Conservation (phyloP, 441 rosid species). For the Pelargonium myrrhifolium region DNA sequence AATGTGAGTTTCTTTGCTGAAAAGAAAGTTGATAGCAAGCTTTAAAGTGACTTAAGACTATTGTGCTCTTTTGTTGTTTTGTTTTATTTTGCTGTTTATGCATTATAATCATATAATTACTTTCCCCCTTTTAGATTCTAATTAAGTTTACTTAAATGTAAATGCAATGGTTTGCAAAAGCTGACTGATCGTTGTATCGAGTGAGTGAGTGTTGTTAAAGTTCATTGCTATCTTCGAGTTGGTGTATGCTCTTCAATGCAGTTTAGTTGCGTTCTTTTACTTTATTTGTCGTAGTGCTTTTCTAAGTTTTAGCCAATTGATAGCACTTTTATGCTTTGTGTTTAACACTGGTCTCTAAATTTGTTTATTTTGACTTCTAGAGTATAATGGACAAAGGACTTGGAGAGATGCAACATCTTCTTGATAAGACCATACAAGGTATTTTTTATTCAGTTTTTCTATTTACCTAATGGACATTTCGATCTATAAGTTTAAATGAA, state of each 20-base stretch:
- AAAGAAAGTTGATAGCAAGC: too few relatives aligned
- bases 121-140: too few relatives aligned
- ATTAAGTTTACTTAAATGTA: too few relatives aligned
- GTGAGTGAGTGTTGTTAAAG: too few relatives aligned
- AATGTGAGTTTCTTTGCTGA: too few relatives aligned
- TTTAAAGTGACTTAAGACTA: too few relatives aligned
- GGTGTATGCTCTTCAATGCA: constrained; percentile 9
- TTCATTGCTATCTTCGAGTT: too few relatives aligned
- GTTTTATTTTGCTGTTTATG: too few relatives aligned
- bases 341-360: constrained; percentile 1
- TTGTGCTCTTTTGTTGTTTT: too few relatives aligned
- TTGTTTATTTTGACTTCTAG: constrained; percentile 37
- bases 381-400: constrained; percentile 43
- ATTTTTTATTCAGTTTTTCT: constrained; percentile 8
- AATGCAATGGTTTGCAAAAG: too few relatives aligned
- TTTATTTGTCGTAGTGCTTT: not conserved
- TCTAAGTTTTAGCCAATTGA: constrained; percentile 5
- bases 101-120: too few relatives aligned
- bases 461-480: not conserved
- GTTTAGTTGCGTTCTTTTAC: not conserved
- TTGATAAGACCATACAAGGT: constrained; percentile 88
- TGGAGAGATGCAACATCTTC: constrained; percentile 62
- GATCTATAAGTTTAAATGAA: not conserved
- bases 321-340: constrained; percentile 10
- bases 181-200: too few relatives aligned